Percentiles rank a stretch among this genome's conserved stretches.
phyloP scores from a whole-genome alignment of 164 flowering plant genomes.

The Magnolia officinalis region DNA sequence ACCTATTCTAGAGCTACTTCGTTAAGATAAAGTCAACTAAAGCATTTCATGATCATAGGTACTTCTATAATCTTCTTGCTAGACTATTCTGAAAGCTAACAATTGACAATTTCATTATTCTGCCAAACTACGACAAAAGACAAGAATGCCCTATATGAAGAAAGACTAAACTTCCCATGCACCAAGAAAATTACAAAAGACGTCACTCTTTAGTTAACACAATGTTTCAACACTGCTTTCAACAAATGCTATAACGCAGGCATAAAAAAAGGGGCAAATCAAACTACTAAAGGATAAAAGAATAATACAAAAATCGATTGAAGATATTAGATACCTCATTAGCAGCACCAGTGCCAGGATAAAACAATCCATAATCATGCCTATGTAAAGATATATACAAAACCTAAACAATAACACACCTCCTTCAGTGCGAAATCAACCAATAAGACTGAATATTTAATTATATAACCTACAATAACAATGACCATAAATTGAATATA shows the following conservation, averaged over 20 bases:
- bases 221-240: not conserved
- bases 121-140: not conserved
- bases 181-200: not conserved
- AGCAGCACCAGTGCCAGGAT: constrained; percentile 96
- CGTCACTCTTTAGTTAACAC: not conserved
- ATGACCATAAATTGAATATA: not conserved
- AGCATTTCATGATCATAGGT: not conserved
- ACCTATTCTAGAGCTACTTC: not conserved
- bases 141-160: not conserved
- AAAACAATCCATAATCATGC: constrained; percentile 83
- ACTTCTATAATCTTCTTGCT: not conserved
- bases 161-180: not conserved
- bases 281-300: not conserved
- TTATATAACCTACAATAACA: not conserved
- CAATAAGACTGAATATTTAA: not conserved
- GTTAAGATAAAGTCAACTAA: not conserved
- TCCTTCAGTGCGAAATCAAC: not conserved
- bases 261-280: not conserved
- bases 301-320: not conserved
- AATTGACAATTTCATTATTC: not conserved
- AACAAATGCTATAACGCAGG: not conserved
- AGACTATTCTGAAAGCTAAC: not conserved
- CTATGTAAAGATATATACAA: constrained; percentile 89
- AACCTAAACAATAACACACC: constrained; percentile 42
- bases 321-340: constrained; percentile 50